phyloP scores from a whole-genome alignment of 1,284 basidiomycete species.

The Trichosporon sp. region DNA sequence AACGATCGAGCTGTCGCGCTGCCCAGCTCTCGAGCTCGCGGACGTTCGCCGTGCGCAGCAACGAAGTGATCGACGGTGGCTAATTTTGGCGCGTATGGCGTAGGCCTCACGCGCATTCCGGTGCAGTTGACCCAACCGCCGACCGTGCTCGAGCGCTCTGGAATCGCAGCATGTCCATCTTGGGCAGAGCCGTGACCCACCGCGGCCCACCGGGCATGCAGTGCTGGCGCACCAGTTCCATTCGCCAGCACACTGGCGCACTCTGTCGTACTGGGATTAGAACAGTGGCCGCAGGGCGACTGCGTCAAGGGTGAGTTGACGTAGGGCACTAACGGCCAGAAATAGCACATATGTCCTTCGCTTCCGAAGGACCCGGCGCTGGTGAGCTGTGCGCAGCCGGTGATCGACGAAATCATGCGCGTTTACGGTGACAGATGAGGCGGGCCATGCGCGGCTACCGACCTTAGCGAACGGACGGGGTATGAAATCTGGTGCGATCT shows the following conservation, averaged over 20 bases:
- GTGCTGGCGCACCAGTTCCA: background rate
- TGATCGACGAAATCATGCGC: slow-evolving; percentile 1
- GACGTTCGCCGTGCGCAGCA: too few relatives aligned
- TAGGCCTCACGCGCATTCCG: background rate
- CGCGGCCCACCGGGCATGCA: background rate
- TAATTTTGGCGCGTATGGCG: background rate
- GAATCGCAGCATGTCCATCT: background rate
- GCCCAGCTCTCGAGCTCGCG: too few relatives aligned
- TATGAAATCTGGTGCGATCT: too few relatives aligned
- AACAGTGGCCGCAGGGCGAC: background rate
- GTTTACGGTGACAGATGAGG: background rate
- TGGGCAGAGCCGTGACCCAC: background rate
- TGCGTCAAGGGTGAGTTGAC: background rate
- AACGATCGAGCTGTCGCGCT: too few relatives aligned
- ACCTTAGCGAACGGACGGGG: background rate
- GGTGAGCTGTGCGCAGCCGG: background rate
- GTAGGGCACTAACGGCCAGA: background rate
- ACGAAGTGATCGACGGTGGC: background rate
- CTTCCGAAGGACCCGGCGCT: background rate
- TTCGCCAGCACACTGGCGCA: background rate
- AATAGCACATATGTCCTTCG: slow-evolving; percentile 1
- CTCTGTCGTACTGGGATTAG: background rate
- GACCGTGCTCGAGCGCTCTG: background rate
- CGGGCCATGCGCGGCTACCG: background rate
- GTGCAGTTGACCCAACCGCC: background rate